Base-by-base conservation (phyloP, 2,329 filamentous ascomycete genomes). In the Xylaria sp. region DNA sequence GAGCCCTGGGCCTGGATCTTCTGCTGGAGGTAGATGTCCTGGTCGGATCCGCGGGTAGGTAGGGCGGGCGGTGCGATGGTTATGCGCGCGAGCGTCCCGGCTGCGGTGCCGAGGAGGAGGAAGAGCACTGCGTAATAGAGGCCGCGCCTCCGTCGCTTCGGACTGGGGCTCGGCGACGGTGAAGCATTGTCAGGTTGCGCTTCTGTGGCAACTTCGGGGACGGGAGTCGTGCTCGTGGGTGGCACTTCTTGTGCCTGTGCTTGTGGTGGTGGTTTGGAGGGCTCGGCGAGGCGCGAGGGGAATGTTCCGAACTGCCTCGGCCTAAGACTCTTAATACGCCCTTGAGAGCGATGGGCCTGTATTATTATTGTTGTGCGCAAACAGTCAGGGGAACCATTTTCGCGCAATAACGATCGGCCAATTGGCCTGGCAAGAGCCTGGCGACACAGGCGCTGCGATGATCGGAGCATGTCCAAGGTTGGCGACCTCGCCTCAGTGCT, bases 51-150 rank as follows among this genome's bases (percentile, higher is more conserved):
- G 0, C 81, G 79, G 1, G 71, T 64, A 0, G 82, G 82, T 1
- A 83, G 80, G 3, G 80, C 70, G 1, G 83, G 83, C 0, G 86
- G 85, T 1, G 79, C 76, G 63, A 87, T 72, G 49, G 82, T 75
- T n/a, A 83, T 71, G 13, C 79, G 76, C 57, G 81, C 69, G 54
- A 80, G 72, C 60, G 79, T 79, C 70, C 84, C 85, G 59, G 75
- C 71, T 31, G 75, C 66, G 20, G 77, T 63, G 69, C 86, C 86
- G 49, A 83, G 40, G 65, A 81, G 57, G 61, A 86, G 75, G 74
- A 83, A 84, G 49, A 81, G 9, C 15, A 76, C 69, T 49, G 73
- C 73, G 66, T 76, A 77, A 73, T 77, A 63, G 71, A 78, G 46
- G 53, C 74, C 71, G 23, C 75, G 73, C 13, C 66, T 68, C 46